Evolutionary conservation across 192 early-diverging fungal species (phyloP).

Genomic region (Coemansia sp.): DNA sequence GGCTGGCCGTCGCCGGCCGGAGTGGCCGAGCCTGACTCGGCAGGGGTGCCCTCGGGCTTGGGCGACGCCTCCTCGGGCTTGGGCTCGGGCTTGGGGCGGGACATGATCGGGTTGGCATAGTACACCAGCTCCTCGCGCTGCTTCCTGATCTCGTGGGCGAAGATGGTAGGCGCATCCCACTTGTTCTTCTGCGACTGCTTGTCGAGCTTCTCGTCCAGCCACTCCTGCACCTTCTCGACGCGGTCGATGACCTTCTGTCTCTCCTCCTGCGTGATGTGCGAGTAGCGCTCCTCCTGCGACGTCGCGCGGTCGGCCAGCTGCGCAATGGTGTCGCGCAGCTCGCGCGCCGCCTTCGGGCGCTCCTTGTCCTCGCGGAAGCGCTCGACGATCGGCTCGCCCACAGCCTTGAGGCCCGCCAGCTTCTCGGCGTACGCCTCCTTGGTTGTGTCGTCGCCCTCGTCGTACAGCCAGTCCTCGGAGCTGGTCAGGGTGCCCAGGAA

Average conservation of each 20-base stretch:
- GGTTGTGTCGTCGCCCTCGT: slow-evolving; percentile 89
- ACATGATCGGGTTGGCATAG: slow-evolving; percentile 78
- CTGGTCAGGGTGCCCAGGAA: slow-evolving; percentile 69
- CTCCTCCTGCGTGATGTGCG: slow-evolving; percentile 85
- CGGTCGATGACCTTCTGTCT: slow-evolving; percentile 78
- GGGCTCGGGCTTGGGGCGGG: slow-evolving; percentile 86
- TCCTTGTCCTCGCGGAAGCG: slow-evolving; percentile 83
- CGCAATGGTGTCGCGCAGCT: slow-evolving; percentile 76
- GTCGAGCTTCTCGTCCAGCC: slow-evolving; percentile 80
- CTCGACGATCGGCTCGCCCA: slow-evolving; percentile 77
- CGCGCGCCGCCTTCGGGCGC: slow-evolving; percentile 78
- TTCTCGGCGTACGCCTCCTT: slow-evolving; percentile 88
- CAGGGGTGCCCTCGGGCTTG: slow-evolving; percentile 52
- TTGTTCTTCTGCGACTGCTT: slow-evolving; percentile 75
- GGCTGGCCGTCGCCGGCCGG: slow-evolving; percentile 36
- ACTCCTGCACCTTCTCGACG: slow-evolving; percentile 71
- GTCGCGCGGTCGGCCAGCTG: slow-evolving; percentile 69
- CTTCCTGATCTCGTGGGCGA: slow-evolving; percentile 65
- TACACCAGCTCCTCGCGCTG: slow-evolving; percentile 69
- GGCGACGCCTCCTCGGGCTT: slow-evolving; percentile 63
- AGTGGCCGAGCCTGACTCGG: slow-evolving; percentile 3
- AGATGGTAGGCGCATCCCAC: slow-evolving; percentile 71
- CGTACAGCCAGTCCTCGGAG: slow-evolving; percentile 98
- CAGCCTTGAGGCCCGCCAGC: slow-evolving; percentile 73
- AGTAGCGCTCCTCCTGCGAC: slow-evolving; percentile 78